Base-by-base conservation (phyloP, 371 early-diverging fungal species). In the Entomophthora muscae region DNA sequence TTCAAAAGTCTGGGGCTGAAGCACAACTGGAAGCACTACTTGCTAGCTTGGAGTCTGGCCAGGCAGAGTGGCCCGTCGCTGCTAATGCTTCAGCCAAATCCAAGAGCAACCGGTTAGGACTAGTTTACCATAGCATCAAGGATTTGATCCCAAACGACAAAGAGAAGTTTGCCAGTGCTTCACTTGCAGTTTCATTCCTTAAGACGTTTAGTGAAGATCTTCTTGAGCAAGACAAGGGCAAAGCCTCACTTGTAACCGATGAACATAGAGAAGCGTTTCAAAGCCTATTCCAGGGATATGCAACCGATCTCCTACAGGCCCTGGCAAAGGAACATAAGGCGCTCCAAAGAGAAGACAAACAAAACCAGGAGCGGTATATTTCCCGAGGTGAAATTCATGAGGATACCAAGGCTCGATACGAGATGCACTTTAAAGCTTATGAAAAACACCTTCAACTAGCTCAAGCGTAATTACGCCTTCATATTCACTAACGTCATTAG, bases 361-460 rank as follows among this genome's bases (percentile, higher is more conserved):
- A 74, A 27, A 90, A 90, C 61, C 81, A 90, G 57, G 88, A 93
- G 61, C 78, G 75, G 7, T 75, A 87, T 32, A 90, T 93, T 66
- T 77, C 85, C 21, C 80, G 86, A 27, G 95, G 95, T 21, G 85
- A 87, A 32, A 71, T 93, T 2, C 79, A 82, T 7, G 91, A 92
- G 28, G 93, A 90, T 28, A 79, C 79, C 12, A 85, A 89, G 66
- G 86, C 88, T 61, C 75, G 79, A 60, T 82, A 78, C 53, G 89
- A 91, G 69, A 85, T 85, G 53, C 76, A 76, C 10, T 66, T 76
- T 33, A 87, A 86, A 53, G 69, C 76, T 0, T 87, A 85, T 70
- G 90, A 91, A 59, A 87, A 86, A 68, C 69, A 88, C 0, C 66
- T 78, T 63, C 73, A 72, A 24, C 75, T 76, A 65, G 80, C 80